These are phyloP conservation scores for Aschersonia sp. DNA, from an alignment of 2,329 filamentous ascomycete species.

Conservation along the genomic window DNA sequence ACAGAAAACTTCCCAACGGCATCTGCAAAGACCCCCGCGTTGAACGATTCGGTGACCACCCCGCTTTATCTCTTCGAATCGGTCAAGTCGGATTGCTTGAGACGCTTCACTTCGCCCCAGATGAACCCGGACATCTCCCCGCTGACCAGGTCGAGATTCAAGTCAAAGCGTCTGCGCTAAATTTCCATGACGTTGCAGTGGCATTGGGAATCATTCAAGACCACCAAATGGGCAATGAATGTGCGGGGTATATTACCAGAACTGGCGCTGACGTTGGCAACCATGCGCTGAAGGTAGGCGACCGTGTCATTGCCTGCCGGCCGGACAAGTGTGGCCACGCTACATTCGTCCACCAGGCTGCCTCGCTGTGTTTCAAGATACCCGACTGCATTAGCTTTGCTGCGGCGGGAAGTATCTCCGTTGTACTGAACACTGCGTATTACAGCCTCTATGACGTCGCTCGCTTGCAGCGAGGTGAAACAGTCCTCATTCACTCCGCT, in stretches of 20 bases:
- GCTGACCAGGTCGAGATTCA: background rate
- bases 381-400: background rate
- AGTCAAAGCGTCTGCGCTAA: background rate
- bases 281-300: background rate
- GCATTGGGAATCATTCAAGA: background rate
- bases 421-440: conserved; percentile 10
- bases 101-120: background rate
- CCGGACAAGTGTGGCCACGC: background rate
- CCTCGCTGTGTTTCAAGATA: background rate
- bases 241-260: background rate
- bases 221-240: background rate
- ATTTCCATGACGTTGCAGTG: background rate
- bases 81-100: background rate
- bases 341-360: background rate
- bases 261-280: background rate
- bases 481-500: conserved; percentile 10
- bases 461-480: conserved; percentile 9
- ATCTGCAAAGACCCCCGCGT: background rate
- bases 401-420: conserved; percentile 5
- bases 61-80: background rate
- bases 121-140: background rate
- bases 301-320: background rate
- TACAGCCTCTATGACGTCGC: conserved; percentile 12
- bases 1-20: background rate
- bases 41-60: background rate